Base-by-base conservation (phyloP, 495 filamentous ascomycete species). In the Penicillium subrubescens region DNA sequence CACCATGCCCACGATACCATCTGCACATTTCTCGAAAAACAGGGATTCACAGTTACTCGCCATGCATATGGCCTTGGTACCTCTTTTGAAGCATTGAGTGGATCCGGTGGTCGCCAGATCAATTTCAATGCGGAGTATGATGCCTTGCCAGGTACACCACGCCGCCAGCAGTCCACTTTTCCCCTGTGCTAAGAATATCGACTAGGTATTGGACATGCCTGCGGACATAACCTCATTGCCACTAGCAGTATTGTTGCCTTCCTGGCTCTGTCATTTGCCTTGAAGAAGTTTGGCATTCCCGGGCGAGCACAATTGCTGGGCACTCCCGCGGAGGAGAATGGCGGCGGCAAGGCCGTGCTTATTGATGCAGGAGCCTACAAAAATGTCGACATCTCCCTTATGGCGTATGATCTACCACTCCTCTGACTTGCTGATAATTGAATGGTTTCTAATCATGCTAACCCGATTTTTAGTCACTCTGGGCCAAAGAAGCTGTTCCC, bases 281-380 rank as follows among this genome's bases (percentile, higher is more conserved):
- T 90, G 35, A 73, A 73, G 41, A 64, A 78, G 35, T 78, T 81
- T 44, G 66, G 70, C 2, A 69, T 89, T 7, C 72, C 76, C 0
- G 89, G 89, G 6, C 86, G 86, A 48, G 78, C 89, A 0, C 75
- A 87, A 48, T 67, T 92, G 34, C 83, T 92, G 29, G 89, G 89
- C 21, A 92, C 89, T 0, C 90, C 90, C 0, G 90, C 86, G 0
- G 89, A 92, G 72, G 89, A 92, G 77, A 85, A 84, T 19, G 87
- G 88, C 12, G 88, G 88, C 8, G 90, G 89, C 25, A 91, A 92
- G 71, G 87, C 87, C 59, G 84, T 83, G 48, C 79, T 91, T 8
- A 79, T 91, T 33, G 71, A 89, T 19, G 83, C 80, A 0, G 88
- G 87, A 0, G 89, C 88, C 5, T 91, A 89, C 72, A 75, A 82